Conservation (phyloP, 371 early-diverging fungal species). For the Funneliformis caledonium region DNA sequence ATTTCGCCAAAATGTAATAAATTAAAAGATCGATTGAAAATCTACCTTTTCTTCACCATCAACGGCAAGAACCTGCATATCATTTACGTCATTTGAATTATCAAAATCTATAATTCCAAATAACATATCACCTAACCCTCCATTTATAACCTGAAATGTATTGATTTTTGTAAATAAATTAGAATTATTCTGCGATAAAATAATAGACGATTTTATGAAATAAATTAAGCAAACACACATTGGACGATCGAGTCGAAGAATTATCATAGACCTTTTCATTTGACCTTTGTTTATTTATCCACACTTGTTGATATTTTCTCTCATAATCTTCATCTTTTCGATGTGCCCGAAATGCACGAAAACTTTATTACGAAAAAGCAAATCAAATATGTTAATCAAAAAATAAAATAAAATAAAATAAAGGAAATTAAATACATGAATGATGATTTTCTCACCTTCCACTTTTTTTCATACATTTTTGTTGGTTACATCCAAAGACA, state of each 20-base stretch:
- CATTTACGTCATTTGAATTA: constrained; percentile 35
- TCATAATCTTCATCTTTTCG: constrained; percentile 68
- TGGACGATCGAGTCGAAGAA: background rate
- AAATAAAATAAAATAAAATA: too few relatives aligned
- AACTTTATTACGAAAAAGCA: constrained; percentile 47
- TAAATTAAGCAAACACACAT: constrained; percentile 5
- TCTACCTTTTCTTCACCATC: too few relatives aligned
- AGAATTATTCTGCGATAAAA: background rate
- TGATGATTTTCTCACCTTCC: constrained; percentile 57
- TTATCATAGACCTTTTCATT: constrained; percentile 2
- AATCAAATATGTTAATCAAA: background rate
- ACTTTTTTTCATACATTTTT: constrained; percentile 66
- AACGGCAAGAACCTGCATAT: constrained; percentile 26
- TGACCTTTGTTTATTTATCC: constrained; percentile 44
- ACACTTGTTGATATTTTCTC: constrained; percentile 54
- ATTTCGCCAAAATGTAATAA: too few relatives aligned
- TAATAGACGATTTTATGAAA: background rate
- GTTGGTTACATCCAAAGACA: constrained; percentile 78
- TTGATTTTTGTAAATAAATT: background rate
- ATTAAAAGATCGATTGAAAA: too few relatives aligned
- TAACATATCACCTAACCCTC: background rate
- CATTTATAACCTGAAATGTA: background rate
- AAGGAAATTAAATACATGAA: too few relatives aligned
- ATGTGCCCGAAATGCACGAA: constrained; percentile 69
- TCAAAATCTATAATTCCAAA: constrained; percentile 8